Percentiles rank a stretch among this genome's conserved stretches.
Conservation (phyloP, 805 yeast genomes). For the Brettanomyces bruxellensis region DNA sequence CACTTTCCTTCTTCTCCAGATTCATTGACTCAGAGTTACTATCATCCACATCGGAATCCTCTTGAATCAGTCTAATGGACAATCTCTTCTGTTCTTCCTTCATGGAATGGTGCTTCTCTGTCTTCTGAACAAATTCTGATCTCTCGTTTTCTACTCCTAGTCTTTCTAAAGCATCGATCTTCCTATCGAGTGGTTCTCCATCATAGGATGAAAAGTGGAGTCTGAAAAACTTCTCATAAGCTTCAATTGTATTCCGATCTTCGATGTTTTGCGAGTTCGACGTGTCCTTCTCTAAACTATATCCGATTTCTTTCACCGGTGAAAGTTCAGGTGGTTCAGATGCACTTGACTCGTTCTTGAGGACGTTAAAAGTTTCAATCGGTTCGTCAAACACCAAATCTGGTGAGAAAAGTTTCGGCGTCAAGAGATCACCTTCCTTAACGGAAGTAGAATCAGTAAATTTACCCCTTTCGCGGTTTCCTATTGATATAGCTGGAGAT, state of each 20-base stretch:
- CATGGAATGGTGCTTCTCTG: neutral
- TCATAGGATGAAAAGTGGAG: constrained; percentile 1
- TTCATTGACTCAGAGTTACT: too few species aligned
- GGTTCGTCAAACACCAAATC: constrained; percentile 20
- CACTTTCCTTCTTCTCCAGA: too few species aligned
- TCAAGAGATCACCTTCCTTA: constrained; percentile 11
- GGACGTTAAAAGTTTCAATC: constrained; percentile 13
- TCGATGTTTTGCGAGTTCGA: neutral
- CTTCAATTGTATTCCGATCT: neutral
- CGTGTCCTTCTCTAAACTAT: constrained; percentile 2
- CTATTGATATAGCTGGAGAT: too few species aligned
- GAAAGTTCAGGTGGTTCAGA: constrained; percentile 6
- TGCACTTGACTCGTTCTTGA: constrained; percentile 6
- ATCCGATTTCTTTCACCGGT: constrained; percentile 19
- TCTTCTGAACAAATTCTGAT: neutral
- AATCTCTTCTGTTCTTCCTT: constrained; percentile 8
- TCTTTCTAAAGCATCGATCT: neutral
- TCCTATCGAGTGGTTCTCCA: neutral
- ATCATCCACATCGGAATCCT: neutral
- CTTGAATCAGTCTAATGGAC: constrained; percentile 15
- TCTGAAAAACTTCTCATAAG: neutral
- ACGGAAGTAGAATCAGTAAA: neutral
- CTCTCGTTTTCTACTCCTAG: neutral
- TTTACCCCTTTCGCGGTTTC: constrained; percentile 2
- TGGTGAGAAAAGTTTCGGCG: constrained; percentile 24